Percentiles rank a stretch among this genome's conserved stretches.
Conservation (phyloP, 2,329 filamentous ascomycete genomes). For the Ascochyta koolunga region DNA sequence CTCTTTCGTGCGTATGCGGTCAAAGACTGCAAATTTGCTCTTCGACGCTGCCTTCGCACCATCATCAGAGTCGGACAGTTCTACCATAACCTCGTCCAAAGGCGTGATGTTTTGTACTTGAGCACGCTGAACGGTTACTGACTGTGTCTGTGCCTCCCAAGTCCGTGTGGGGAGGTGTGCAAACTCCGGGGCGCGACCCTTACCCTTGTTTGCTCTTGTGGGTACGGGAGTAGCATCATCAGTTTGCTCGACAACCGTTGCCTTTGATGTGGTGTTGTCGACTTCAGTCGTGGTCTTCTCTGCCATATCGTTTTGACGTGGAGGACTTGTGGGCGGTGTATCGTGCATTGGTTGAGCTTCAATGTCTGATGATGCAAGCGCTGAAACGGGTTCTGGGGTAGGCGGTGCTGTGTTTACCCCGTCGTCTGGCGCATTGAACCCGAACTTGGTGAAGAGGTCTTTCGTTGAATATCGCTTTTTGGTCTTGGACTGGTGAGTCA, state of each 20-base stretch:
- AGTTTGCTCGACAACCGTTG: conserved; percentile 1
- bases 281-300: conserved; percentile 9
- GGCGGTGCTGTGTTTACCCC: conserved; percentile 18
- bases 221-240: conserved; percentile 15
- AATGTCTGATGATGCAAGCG: conserved; percentile 68
- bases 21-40: conserved; percentile 63
- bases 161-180: conserved; percentile 41
- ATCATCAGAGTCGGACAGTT: conserved; percentile 61
- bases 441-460: conserved; percentile 83
- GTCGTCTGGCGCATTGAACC: conserved; percentile 61
- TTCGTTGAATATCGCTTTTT: conserved; percentile 89
- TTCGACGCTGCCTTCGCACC: conserved; percentile 63
- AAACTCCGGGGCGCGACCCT: conserved; percentile 61
- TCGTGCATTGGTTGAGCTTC: conserved; percentile 44
- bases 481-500: conserved; percentile 83
- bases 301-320: conserved; percentile 24
- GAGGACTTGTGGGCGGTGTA: conserved; percentile 55
- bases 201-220: conserved; percentile 61
- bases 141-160: conserved; percentile 21
- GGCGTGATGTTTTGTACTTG: conserved; percentile 13
- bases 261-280: conserved; percentile 3
- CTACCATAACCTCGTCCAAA: conserved; percentile 27
- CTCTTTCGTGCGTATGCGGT: conserved; percentile 68
- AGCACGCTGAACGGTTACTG: conserved; percentile 22
- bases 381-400: conserved; percentile 49